phyloP scores from a whole-genome alignment of 495 filamentous ascomycete species.

The Sporormia fimetaria region DNA sequence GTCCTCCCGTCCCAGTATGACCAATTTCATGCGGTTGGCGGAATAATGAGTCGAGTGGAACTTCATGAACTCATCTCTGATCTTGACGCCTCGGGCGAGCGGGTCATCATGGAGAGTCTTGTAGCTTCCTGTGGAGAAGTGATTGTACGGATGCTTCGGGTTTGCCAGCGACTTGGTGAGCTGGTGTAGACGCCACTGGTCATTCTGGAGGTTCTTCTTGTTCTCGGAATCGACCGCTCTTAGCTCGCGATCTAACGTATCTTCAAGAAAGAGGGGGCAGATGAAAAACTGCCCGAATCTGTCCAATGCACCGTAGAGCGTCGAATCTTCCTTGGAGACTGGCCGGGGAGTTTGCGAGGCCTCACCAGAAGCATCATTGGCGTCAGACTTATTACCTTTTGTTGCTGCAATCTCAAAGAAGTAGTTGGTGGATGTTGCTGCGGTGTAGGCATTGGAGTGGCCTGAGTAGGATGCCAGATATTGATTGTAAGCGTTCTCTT shows the following conservation, averaged over 20 bases:
- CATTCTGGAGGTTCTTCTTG: constrained; percentile 98
- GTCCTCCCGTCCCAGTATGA: constrained; percentile 77
- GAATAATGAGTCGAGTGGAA: constrained; percentile 90
- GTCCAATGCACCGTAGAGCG: constrained; percentile 82
- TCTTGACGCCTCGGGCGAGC: constrained; percentile 68
- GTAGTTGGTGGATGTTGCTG: constrained; percentile 89
- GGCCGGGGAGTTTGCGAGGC: constrained; percentile 21
- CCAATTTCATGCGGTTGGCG: constrained; percentile 91
- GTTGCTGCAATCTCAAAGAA: constrained; percentile 85
- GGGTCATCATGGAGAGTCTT: constrained; percentile 80
- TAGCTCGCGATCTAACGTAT: constrained; percentile 84
- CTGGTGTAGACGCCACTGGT: constrained; percentile 86
- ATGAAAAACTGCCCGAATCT: constrained; percentile 98
- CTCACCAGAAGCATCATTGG: constrained; percentile 14
- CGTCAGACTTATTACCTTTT: constrained; percentile 16
- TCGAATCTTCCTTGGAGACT: constrained; percentile 38
- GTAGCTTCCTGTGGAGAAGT: constrained; percentile 91
- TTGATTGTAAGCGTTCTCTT: constrained; percentile 91
- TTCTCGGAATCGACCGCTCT: constrained; percentile 95
- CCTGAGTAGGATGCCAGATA: constrained; percentile 85
- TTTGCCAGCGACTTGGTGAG: constrained; percentile 86
- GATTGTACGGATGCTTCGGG: constrained; percentile 80
- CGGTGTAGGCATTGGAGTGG: constrained; percentile 90
- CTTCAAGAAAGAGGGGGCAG: constrained; percentile 76
- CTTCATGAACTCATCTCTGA: constrained; percentile 87